Conservation (phyloP, 2,329 filamentous ascomycete species). For the Fusarium duplospermum region DNA sequence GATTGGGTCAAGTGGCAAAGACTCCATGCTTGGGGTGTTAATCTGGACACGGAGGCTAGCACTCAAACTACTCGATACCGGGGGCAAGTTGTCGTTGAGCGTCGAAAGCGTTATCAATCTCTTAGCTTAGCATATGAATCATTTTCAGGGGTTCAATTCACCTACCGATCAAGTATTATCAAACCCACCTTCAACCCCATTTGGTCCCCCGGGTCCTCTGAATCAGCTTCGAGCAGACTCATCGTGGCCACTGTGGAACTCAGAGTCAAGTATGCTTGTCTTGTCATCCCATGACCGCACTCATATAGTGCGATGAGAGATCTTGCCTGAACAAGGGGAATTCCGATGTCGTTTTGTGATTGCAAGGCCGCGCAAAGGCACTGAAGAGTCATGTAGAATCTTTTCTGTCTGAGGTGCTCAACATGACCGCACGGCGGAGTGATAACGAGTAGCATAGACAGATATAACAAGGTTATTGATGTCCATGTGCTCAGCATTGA, state of each 20-base stretch:
- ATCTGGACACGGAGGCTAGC: background rate
- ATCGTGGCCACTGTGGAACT: background rate
- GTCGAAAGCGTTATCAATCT: background rate
- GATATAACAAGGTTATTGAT: background rate
- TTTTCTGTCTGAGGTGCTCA: background rate
- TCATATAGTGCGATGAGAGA: conserved; percentile 2
- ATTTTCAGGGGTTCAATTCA: background rate
- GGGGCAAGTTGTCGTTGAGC: background rate
- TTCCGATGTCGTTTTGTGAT: accelerated
- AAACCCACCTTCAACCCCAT: background rate
- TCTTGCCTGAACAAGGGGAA: background rate
- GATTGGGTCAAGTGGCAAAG: background rate
- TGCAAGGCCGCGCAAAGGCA: background rate
- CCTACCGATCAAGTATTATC: background rate
- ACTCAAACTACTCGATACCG: background rate
- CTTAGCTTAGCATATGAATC: background rate
- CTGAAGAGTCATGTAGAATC: background rate
- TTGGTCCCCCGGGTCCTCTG: background rate
- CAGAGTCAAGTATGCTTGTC: background rate
- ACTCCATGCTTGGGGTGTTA: background rate
- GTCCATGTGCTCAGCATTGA: background rate
- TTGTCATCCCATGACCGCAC: background rate
- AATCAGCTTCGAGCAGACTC: background rate
- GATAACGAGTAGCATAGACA: background rate
- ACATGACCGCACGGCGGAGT: background rate